Evolutionary conservation across 2,329 filamentous ascomycete genomes (phyloP).

Genomic region (Penicillium crustosum): DNA sequence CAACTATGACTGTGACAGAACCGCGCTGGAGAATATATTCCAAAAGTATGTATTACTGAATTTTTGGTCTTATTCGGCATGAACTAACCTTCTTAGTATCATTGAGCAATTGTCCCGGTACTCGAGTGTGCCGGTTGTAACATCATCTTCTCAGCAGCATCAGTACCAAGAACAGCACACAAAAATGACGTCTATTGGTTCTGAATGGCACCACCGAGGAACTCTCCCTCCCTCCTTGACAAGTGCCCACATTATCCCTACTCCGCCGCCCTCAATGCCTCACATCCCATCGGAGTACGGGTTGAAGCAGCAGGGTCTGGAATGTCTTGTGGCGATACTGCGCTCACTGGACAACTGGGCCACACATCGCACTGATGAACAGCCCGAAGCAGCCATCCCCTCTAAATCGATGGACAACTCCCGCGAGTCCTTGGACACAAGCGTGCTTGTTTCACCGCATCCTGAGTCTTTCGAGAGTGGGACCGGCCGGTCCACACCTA

Average conservation of each 20-base stretch:
- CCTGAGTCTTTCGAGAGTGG: conserved; percentile 56
- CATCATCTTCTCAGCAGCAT: conserved; percentile 77
- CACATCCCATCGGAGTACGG: conserved; percentile 85
- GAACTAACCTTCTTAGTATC: conserved; percentile 52
- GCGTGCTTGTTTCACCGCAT: conserved; percentile 57
- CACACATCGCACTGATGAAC: conserved; percentile 61
- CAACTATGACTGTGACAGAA: conserved; percentile 96
- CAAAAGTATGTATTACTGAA: conserved; percentile 55
- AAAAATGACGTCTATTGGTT: conserved; percentile 57
- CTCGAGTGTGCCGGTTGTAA: conserved; percentile 72
- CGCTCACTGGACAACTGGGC: conserved; percentile 94
- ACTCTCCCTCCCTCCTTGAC: conserved; percentile 84
- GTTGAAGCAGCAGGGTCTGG: conserved; percentile 84
- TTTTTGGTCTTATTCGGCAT: background rate
- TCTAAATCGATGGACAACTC: conserved; percentile 59
- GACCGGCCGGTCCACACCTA: conserved; percentile 62
- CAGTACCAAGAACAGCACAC: conserved; percentile 77
- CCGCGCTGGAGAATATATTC: conserved; percentile 92
- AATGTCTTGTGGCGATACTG: conserved; percentile 83
- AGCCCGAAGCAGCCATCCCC: conserved; percentile 48
- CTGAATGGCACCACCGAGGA: conserved; percentile 84
- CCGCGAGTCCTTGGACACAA: conserved; percentile 74
- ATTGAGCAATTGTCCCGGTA: conserved; percentile 92
- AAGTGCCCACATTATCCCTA: conserved; percentile 67
- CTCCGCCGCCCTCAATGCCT: conserved; percentile 48